phyloP scores from a whole-genome alignment of 345 rosid genomes.

The Aquilaria yunnanensis region DNA sequence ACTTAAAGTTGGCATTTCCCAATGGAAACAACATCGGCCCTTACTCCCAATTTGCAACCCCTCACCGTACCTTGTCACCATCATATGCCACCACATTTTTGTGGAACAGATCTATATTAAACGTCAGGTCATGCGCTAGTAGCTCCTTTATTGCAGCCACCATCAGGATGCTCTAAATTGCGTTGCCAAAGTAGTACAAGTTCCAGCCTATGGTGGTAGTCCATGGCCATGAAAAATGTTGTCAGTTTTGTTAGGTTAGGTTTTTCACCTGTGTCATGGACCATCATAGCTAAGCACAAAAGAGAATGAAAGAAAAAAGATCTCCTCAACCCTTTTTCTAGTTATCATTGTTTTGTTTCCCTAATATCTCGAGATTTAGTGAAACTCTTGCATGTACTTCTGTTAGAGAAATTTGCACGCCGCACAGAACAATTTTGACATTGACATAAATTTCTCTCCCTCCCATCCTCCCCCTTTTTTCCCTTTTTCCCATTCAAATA shows the following conservation, averaged over 20 bases:
- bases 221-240: constrained; percentile 88
- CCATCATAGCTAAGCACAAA: constrained; percentile 74
- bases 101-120: constrained; percentile 61
- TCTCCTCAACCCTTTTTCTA: constrained; percentile 49
- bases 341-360: constrained; percentile 46
- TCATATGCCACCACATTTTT: constrained; percentile 73
- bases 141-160: constrained; percentile 43
- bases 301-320: constrained; percentile 94
- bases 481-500: no score
- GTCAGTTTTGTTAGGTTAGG: constrained; percentile 44
- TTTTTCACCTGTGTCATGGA: constrained; percentile 81
- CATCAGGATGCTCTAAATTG: constrained; percentile 92
- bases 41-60: constrained; percentile 67
- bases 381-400: no score
- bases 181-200: constrained; percentile 80
- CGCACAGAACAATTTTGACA: no score
- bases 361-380: constrained; percentile 31
- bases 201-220: constrained; percentile 83
- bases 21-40: constrained; percentile 80
- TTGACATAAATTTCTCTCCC: no score
- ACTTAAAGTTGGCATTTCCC: constrained; percentile 87
- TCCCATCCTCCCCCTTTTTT: no score
- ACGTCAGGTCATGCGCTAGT: constrained; percentile 48
- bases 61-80: constrained; percentile 53
- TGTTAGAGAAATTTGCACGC: no score